These are phyloP conservation scores for Saksenaea oblongispora DNA, from an alignment of 371 early-diverging fungal species.

Conservation along the genomic window DNA sequence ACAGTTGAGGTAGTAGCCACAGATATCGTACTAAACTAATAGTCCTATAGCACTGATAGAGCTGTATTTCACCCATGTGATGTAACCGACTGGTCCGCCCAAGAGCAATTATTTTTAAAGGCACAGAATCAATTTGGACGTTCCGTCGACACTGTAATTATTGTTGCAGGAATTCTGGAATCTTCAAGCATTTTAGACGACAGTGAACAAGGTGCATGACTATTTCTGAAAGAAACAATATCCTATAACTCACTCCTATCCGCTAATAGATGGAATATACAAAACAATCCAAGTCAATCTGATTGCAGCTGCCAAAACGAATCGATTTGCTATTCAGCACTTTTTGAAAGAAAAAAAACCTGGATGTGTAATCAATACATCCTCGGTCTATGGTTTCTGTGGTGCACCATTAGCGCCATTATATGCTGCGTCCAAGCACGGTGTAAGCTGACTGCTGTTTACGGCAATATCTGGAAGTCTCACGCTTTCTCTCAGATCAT, in stretches of 20 bases:
- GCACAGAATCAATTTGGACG: conserved; percentile 46
- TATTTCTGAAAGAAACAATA: background rate
- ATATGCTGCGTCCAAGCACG: conserved; percentile 83
- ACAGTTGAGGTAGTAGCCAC: conserved; percentile 4
- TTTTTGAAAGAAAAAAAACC: conserved; percentile 49
- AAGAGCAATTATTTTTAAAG: conserved; percentile 40
- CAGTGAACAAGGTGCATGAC: conserved; percentile 33
- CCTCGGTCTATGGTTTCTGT: conserved; percentile 77
- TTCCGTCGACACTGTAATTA: conserved; percentile 59
- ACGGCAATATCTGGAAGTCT: background rate
- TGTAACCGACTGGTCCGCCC: conserved; percentile 54
- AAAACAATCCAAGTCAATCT: conserved; percentile 68
- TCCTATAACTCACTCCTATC: background rate
- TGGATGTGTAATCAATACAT: conserved; percentile 78
- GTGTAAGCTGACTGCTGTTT: conserved; percentile 50
- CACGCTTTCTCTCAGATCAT: conserved; percentile 38
- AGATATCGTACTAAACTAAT: background rate
- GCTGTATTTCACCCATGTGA: conserved; percentile 52
- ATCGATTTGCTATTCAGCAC: conserved; percentile 69
- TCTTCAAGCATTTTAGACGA: conserved; percentile 36
- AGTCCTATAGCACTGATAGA: conserved; percentile 4
- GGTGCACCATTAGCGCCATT: conserved; percentile 69
- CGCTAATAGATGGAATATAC: conserved; percentile 41
- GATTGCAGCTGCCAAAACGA: conserved; percentile 63
- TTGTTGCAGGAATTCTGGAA: conserved; percentile 69